Evolutionary conservation across 208 protist species (phyloP).

Genomic region (Herpetomonas tarakana): DNA sequence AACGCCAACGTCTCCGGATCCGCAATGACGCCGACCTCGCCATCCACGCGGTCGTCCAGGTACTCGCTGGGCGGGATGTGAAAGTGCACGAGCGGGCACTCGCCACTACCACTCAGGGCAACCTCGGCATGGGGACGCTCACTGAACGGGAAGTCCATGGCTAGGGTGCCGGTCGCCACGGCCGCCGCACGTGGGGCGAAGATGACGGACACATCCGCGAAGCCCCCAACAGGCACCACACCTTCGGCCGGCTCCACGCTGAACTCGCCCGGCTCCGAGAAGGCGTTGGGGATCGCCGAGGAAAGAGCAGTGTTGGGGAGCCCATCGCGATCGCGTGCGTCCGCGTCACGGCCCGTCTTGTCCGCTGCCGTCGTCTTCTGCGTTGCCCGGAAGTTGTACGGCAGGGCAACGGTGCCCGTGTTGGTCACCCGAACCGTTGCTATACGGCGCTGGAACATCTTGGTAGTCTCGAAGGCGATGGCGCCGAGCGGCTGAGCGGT

Average conservation of each 20-base stretch:
- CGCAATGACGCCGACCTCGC: conserved; percentile 29
- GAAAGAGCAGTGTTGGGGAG: too few species aligned
- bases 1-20: conserved; percentile 68
- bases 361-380: background rate
- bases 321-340: too few species aligned
- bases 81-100: conserved; percentile 97
- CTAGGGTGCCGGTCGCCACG: conserved; percentile 16
- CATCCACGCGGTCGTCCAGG: conserved; percentile 64
- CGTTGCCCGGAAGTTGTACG: conserved; percentile 40
- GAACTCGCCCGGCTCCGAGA: conserved; percentile 36
- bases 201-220: conserved; percentile 60
- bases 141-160: conserved; percentile 70
- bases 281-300: background rate
- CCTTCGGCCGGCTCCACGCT: conserved; percentile 62
- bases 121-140: conserved; percentile 34
- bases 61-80: conserved; percentile 85
- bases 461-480: conserved; percentile 89
- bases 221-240: conserved; percentile 37
- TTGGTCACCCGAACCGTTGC: conserved; percentile 86
- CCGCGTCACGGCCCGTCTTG: background rate
- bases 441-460: conserved; percentile 92
- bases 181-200: conserved; percentile 86
- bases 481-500: conserved; percentile 1
- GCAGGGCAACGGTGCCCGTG: conserved; percentile 71
- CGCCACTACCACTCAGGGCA: conserved; percentile 67